Percentiles rank a stretch among this genome's conserved stretches.
phyloP scores from a whole-genome alignment of 2,329 filamentous ascomycete species.

The Cephalotrichum gorgonifer region DNA sequence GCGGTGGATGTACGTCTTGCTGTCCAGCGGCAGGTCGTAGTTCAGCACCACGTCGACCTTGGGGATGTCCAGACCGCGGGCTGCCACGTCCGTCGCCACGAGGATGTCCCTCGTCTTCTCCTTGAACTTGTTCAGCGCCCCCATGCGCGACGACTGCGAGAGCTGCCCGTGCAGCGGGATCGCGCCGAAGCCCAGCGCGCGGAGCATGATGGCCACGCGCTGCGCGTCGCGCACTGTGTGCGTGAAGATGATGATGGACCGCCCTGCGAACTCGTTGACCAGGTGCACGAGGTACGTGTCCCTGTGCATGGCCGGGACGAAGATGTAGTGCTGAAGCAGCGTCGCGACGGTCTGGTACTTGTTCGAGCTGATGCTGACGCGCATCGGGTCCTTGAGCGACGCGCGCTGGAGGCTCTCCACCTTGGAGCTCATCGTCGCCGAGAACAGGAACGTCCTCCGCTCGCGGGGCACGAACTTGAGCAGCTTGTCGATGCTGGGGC shows the following conservation, averaged over 20 bases:
- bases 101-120: slow-evolving; percentile 73
- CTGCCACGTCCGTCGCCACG: slow-evolving; percentile 88
- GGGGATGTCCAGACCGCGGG: slow-evolving; percentile 85
- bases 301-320: slow-evolving; percentile 79
- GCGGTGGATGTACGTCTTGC: slow-evolving; percentile 84
- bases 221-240: slow-evolving; percentile 88
- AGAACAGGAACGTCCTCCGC: slow-evolving; percentile 79
- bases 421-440: slow-evolving; percentile 87
- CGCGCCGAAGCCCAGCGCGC: slow-evolving; percentile 76
- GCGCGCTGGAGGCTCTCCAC: slow-evolving; percentile 88
- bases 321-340: slow-evolving; percentile 74
- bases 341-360: slow-evolving; percentile 90
- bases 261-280: slow-evolving; percentile 76
- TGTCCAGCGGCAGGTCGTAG: slow-evolving; percentile 72
- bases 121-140: slow-evolving; percentile 84
- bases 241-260: slow-evolving; percentile 82
- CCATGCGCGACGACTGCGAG: slow-evolving; percentile 75
- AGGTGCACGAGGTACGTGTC: slow-evolving; percentile 83
- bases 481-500: slow-evolving; percentile 84
- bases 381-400: slow-evolving; percentile 71
- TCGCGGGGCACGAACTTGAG: slow-evolving; percentile 77
- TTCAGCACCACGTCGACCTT: slow-evolving; percentile 84
- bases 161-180: slow-evolving; percentile 91
- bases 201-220: slow-evolving; percentile 70
- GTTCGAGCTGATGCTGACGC: slow-evolving; percentile 69